Evolutionary conservation across 768 basidiomycete genomes (phyloP).

Genomic region (Suillus subaureus): DNA sequence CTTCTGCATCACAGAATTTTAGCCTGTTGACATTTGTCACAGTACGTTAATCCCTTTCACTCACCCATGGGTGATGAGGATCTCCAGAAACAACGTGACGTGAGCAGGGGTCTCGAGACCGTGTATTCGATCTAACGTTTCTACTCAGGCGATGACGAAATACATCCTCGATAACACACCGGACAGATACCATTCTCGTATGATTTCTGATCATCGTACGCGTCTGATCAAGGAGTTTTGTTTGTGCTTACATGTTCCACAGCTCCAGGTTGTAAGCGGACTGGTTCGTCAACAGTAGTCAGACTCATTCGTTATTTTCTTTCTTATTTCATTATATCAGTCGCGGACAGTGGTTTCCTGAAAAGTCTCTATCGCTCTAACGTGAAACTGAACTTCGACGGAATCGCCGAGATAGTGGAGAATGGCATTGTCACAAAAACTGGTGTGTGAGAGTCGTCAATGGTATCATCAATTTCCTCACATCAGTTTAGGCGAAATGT

Average conservation of each 20-base stretch:
- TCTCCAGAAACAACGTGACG: conserved; percentile 16
- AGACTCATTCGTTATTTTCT: background rate
- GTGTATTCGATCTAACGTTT: background rate
- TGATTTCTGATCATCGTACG: conserved; percentile 58
- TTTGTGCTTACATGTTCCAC: background rate
- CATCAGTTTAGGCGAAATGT: conserved; percentile 21
- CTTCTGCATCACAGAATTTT: background rate
- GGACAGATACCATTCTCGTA: conserved; percentile 44
- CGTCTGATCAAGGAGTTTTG: conserved; percentile 5
- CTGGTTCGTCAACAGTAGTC: conserved; percentile 13
- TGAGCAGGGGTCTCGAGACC: background rate
- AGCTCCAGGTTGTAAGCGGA: conserved; percentile 67
- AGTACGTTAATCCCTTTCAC: conserved; percentile 22
- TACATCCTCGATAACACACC: conserved; percentile 55
- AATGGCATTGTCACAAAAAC: conserved; percentile 28
- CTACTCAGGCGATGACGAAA: conserved; percentile 37
- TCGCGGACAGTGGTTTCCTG: conserved; percentile 30
- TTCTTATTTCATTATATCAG: conserved; percentile 10
- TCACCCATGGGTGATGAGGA: conserved; percentile 9
- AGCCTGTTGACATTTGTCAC: background rate
- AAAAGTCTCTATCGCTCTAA: conserved; percentile 24
- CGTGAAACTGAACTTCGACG: conserved; percentile 27
- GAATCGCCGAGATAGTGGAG: conserved; percentile 19
- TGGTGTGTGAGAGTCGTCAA: conserved; percentile 14
- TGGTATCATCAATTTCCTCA: background rate